These are phyloP conservation scores for Oryza coarctata DNA, from an alignment of 176 grass and related monocot species.

Conservation along the genomic window DNA sequence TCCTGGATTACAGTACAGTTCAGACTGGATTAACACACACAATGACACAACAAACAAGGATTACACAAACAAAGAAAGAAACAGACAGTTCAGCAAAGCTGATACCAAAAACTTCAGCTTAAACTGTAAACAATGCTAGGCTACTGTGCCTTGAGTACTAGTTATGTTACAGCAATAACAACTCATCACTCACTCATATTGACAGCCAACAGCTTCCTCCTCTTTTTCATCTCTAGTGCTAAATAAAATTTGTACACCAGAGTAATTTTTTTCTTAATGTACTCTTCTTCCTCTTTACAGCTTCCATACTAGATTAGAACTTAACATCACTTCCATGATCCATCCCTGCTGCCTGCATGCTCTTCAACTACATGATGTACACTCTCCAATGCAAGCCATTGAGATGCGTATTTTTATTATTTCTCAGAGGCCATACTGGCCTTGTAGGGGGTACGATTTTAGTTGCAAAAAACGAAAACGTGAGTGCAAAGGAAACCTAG, in stretches of 20 bases:
- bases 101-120: slow-evolving; percentile 59
- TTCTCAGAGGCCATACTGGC: slow-evolving; percentile 28
- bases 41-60: slow-evolving; percentile 9
- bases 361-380: slow-evolving; percentile 69
- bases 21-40: slow-evolving; percentile 20
- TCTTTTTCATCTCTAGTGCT: slow-evolving; percentile 37
- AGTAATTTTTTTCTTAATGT: slow-evolving; percentile 34
- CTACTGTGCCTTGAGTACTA: slow-evolving; percentile 23
- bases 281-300: slow-evolving; percentile 57
- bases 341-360: slow-evolving; percentile 15
- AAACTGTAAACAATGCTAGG: slow-evolving; percentile 25
- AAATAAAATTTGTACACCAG: slow-evolving; percentile 60
- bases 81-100: slow-evolving; percentile 49
- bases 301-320: slow-evolving; percentile 31
- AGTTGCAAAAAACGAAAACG: slow-evolving; percentile 53
- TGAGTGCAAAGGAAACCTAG: slow-evolving; percentile 46
- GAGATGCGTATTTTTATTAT: slow-evolving; percentile 43
- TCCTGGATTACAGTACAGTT: slow-evolving; percentile 25
- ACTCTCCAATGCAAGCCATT: slow-evolving; percentile 41
- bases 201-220: slow-evolving; percentile 45
- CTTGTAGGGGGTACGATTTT: slow-evolving; percentile 31
- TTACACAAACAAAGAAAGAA: background rate
- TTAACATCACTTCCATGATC: background rate
- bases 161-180: slow-evolving; percentile 51
- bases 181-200: slow-evolving; percentile 21